Base-by-base conservation (phyloP, 2,329 filamentous ascomycete species). In the Talaromyces sp. region DNA sequence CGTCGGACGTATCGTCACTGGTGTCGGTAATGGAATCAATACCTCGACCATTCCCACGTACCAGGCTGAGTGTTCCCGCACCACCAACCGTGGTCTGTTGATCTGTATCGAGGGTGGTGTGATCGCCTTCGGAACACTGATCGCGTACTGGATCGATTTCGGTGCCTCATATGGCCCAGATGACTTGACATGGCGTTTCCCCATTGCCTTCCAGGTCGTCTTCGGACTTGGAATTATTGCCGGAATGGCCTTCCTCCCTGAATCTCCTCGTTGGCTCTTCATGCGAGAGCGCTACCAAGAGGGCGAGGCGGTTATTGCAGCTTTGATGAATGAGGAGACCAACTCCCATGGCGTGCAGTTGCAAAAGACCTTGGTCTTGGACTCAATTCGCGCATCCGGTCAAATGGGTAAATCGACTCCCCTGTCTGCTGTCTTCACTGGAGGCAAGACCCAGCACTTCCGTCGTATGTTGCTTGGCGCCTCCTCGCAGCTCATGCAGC, bases 311-410 rank as follows among this genome's bases (percentile, higher is more conserved):
- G 82, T 85, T 13, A 79, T 85, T 47, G 81, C 81, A 2, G 78
- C 79, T 10, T 79, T 84, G 2, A 72, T 75, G 50, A 77, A 77
- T 24, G 75, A 78, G 31, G 65, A 82, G 41, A 67, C 82, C 2
- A 80, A 85, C 65, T 82, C 84, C 65, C 75, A 82, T 3, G 82
- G 87, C 68, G 85, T 85, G 6, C 76, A 81, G 54, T 70, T 82
- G 31, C 81, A 89, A 74, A 80, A 82, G 69, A 83, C 85, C 62
- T 85, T 87, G 1, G 87, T 88, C 41, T 76, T 85, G 27, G 88
- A 91, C 72, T 85, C 82, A 2, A 86, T 89, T 68, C 79, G 81
- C 27, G 62, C 65, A n/a, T 65, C 57, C 11, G 56, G 62, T 14
- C 69, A 60, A 67, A 62, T 67, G 73, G 70, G 68, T 69, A 70